phyloP scores from a whole-genome alignment of 768 basidiomycete species.

The Amanita subjunquillea region DNA sequence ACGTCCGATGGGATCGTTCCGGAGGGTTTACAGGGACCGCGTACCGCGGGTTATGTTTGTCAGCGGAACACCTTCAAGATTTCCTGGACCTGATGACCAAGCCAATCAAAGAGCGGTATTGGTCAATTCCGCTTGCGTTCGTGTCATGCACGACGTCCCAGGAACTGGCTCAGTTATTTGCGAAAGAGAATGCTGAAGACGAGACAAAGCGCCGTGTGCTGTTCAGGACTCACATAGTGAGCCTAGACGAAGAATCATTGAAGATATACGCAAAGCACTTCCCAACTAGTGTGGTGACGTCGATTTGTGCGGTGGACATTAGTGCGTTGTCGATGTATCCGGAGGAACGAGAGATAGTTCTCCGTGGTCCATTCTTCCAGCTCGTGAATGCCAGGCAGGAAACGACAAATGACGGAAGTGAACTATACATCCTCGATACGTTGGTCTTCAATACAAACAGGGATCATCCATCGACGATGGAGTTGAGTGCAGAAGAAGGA shows the following conservation, averaged over 20 bases:
- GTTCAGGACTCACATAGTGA: slow-evolving; percentile 12
- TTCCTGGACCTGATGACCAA: slow-evolving; percentile 11
- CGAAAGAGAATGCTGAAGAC: slow-evolving; percentile 5
- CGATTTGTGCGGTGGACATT: slow-evolving; percentile 14
- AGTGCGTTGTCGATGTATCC: slow-evolving; percentile 12
- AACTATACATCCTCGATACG: slow-evolving; percentile 11
- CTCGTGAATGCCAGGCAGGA: slow-evolving; percentile 11
- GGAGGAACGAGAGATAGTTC: slow-evolving; percentile 13
- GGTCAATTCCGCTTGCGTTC: slow-evolving; percentile 15
- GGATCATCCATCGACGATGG: slow-evolving; percentile 16
- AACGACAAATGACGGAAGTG: slow-evolving; percentile 1
- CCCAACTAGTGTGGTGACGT: slow-evolving; percentile 13
- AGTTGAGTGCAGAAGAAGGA: slow-evolving; percentile 11
- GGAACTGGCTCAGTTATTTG: slow-evolving; percentile 9
- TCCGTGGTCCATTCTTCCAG: slow-evolving; percentile 16
- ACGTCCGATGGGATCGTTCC: neutral
- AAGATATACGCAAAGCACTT: slow-evolving; percentile 10
- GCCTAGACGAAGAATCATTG: slow-evolving; percentile 8
- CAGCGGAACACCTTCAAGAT: slow-evolving; percentile 8
- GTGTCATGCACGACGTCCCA: slow-evolving; percentile 11
- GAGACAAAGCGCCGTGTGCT: slow-evolving; percentile 7
- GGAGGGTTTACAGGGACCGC: slow-evolving; percentile 10
- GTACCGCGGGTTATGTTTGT: slow-evolving; percentile 11
- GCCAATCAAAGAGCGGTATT: slow-evolving; percentile 13
- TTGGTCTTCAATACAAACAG: slow-evolving; percentile 13